Evolutionary conservation across 1,139 yeast species (phyloP).

Genomic region (Saccharomycopsis phalli): DNA sequence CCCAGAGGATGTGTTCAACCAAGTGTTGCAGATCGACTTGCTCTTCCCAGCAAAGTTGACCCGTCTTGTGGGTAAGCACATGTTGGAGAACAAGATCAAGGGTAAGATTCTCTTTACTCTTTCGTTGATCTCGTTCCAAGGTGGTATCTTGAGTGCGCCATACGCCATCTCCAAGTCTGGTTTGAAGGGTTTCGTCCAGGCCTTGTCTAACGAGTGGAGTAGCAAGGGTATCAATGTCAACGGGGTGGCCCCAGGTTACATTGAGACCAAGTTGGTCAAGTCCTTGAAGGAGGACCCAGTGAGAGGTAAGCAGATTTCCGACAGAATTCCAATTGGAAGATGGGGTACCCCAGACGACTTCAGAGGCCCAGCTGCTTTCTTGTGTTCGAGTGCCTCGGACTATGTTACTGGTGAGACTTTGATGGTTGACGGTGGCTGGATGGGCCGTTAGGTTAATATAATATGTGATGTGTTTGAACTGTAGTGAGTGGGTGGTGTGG

Average conservation of each 20-base stretch:
- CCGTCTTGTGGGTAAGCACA: conserved; percentile 37
- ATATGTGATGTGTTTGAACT: too few relatives aligned
- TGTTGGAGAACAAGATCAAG: conserved; percentile 37
- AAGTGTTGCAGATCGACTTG: conserved; percentile 42
- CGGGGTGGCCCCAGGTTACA: conserved; percentile 49
- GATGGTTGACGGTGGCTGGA: conserved; percentile 53
- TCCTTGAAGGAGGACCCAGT: conserved; percentile 30
- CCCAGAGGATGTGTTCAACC: conserved; percentile 35
- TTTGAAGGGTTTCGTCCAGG: conserved; percentile 38
- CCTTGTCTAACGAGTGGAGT: conserved; percentile 47
- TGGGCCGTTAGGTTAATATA: conserved; percentile 35
- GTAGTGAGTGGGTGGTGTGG: too few relatives aligned
- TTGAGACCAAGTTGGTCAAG: conserved; percentile 43
- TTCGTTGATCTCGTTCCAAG: conserved; percentile 39
- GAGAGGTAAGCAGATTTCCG: conserved; percentile 30
- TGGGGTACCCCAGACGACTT: conserved; percentile 48
- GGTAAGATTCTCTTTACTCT: conserved; percentile 64
- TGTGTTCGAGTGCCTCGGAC: conserved; percentile 41
- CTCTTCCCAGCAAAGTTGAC: conserved; percentile 39
- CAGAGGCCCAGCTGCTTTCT: conserved; percentile 45
- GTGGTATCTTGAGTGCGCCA: conserved; percentile 37
- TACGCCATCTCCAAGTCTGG: conserved; percentile 50
- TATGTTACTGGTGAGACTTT: conserved; percentile 47
- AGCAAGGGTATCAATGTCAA: conserved; percentile 43
- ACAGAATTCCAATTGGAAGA: conserved; percentile 42